Base-by-base conservation (phyloP, 768 basidiomycete species). In the Tulasnella sp. region DNA sequence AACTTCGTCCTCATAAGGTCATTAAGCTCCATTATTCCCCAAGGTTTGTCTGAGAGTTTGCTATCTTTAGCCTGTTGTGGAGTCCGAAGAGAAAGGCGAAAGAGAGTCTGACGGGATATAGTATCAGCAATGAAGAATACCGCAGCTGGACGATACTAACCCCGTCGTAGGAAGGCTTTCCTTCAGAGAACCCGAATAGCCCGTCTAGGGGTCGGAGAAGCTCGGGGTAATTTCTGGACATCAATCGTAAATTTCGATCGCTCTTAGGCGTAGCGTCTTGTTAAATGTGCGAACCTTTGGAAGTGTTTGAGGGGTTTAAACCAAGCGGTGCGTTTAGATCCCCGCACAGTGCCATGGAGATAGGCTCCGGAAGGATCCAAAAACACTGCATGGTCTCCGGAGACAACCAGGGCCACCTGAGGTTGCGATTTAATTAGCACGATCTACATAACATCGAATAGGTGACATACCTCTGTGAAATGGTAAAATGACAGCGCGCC, bases 291-390 rank as follows among this genome's bases (percentile, higher is more conserved):
- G 17, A 15, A 56, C 55, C 21, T 30, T 30, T 17, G 9, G 21
- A 38, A 56, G 21, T 1, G 2, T 19, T 30, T 45, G 21, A 56
- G 55, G 41, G 55, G 26, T 24, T 44, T 24, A 5, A 7, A 15
- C 15, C 15, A 21, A 4, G 43, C 55, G 15, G 26, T 24, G 5
- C 43, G 42, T 21, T 4, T 4, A 3, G 11, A 4, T 15, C 43
- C 43, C 5, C 55, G 38, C 45, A 23, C 19, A n/a, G 3, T 27
- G 24, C 45, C 49, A 3, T 76, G 76, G 17, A 80, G 69, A 64
- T 75, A 71, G 13, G 61, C 63, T 49, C 73, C 73, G 1, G 75
- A 73, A 0, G 80, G 80, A 65, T 80, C 75, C 21, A 81, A 61
- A 51, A 80, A 77, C 52, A 73, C 17, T 3, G 72, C 67, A 9